phyloP scores from a whole-genome alignment of 2,329 filamentous ascomycete species.

The Diaporthe caulivora region DNA sequence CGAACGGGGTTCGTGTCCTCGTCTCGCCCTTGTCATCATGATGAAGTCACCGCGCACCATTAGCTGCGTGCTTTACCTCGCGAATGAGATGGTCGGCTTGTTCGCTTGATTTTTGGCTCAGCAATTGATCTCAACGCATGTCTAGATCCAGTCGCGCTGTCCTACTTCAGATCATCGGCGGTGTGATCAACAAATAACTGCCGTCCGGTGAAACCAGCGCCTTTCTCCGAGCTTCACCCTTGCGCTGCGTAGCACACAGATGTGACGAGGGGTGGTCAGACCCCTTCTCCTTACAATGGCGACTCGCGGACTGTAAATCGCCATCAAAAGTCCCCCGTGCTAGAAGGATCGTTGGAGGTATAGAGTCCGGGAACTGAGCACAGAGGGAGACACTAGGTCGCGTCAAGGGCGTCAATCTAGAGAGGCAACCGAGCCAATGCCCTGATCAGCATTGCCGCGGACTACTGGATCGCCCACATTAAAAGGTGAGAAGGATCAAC shows the following conservation, averaged over 20 bases:
- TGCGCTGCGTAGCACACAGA: conserved; percentile 24
- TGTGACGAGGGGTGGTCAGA: conserved; percentile 13
- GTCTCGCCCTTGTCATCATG: conserved; percentile 9
- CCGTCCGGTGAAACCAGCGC: neutral
- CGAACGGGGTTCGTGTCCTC: neutral
- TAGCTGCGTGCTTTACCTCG: neutral
- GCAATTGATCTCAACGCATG: neutral
- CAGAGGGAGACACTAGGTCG: neutral
- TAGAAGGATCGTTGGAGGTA: neutral
- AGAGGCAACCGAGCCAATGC: conserved; percentile 18
- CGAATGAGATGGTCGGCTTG: neutral
- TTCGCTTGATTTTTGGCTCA: neutral
- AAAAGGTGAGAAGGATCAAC: conserved; percentile 17
- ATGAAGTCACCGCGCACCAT: conserved; percentile 1
- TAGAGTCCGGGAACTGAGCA: neutral
- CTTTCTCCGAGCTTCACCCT: conserved; percentile 10
- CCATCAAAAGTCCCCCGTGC: neutral
- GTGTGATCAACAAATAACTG: neutral
- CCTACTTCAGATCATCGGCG: neutral
- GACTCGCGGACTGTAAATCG: conserved; percentile 15
- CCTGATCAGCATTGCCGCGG: conserved; percentile 5
- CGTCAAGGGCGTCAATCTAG: neutral
- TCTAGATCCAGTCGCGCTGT: neutral
- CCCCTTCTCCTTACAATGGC: neutral
- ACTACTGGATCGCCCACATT: conserved; percentile 12